Conservation (phyloP, 352 stramenopile genomes). For the Pythium graminicola region DNA sequence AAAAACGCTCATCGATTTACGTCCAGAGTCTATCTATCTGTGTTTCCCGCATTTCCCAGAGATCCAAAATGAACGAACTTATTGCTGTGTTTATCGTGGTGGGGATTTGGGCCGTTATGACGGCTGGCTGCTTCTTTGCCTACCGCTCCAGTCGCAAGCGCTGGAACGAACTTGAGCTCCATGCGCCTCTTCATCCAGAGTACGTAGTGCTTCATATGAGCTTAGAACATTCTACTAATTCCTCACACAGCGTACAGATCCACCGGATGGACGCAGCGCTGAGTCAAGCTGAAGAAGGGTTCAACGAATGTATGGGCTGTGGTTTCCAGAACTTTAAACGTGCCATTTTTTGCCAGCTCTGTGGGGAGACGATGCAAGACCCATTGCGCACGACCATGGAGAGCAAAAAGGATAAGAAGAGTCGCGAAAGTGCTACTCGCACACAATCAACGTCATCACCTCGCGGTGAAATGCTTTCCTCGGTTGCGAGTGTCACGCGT, state of each 20-base stretch:
- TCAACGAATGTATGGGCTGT: conserved; percentile 29
- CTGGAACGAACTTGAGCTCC: conserved; percentile 13
- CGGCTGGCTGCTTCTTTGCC: conserved; percentile 6
- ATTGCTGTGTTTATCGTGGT: conserved; percentile 14
- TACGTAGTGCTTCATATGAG: background rate
- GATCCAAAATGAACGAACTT: conserved; percentile 12
- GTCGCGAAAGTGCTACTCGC: conserved; percentile 1
- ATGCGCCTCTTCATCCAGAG: conserved; percentile 22
- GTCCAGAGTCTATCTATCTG: background rate
- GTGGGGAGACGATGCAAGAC: conserved; percentile 22
- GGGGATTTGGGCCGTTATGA: conserved; percentile 16
- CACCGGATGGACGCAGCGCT: conserved; percentile 34
- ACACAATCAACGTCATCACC: conserved; percentile 4
- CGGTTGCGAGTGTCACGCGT: conserved; percentile 10
- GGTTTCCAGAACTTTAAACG: conserved; percentile 44
- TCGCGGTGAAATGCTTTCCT: conserved; percentile 13
- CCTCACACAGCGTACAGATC: conserved; percentile 11
- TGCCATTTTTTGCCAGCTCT: conserved; percentile 35
- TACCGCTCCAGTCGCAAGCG: conserved; percentile 12
- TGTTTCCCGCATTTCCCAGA: background rate
- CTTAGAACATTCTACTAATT: background rate
- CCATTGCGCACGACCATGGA: conserved; percentile 11
- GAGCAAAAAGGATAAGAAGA: conserved; percentile 19
- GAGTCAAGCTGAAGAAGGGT: conserved; percentile 34
- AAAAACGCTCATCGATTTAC: background rate